Base-by-base conservation (phyloP, 768 basidiomycete species). In the Strobilomyces echinocephalus region DNA sequence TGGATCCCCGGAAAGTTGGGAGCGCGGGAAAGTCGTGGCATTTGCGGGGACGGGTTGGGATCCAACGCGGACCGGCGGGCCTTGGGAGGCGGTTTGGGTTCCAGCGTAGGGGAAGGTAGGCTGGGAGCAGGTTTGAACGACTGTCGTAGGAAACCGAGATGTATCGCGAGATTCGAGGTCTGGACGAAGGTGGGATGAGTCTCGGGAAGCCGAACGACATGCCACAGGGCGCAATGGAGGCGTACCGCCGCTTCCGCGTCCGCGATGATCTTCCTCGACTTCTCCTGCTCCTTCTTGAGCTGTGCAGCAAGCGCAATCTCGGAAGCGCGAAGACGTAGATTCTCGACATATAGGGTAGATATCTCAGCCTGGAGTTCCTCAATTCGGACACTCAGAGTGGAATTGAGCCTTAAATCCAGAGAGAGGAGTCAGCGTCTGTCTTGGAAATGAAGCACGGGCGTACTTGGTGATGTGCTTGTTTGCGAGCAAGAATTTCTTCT, bases 401-500 rank as follows among this genome's bases (percentile, higher is more conserved):
- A 89, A 73, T 92, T 92, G 58, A 91, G 83, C 68, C 89, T 91
- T 60, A 8, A 28, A 46, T 34, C 21, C 28, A 28, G 46, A 50
- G 15, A 28, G 46, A 35, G 55, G 34, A 28, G 38, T 61, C 50
- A 61, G 60, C 11, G 39, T 34, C 34, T 47, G 16, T 49, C 46
- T 38, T 46, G 43, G n/a, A 40, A 21, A 46, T 30, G n/a, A 48
- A 49, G 50, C 51, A 15, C 16, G 44, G 34, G 68, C 79, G 36
- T 61, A 91, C 89, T 91, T 92, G 24, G 90, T 91, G 66, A 92
- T 92, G 72, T 91, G 90, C 72, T 91, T 91, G 73, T 92, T 92
- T 53, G 89, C 88, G 55, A 91, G 84, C 20, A 92, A 77, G 63
- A 91, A 91, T 74, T 90, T 91, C 83, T 89, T 90, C 84, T 91